Conservation (phyloP, 2,329 filamentous ascomycete species). For the Claviceps sp. region DNA sequence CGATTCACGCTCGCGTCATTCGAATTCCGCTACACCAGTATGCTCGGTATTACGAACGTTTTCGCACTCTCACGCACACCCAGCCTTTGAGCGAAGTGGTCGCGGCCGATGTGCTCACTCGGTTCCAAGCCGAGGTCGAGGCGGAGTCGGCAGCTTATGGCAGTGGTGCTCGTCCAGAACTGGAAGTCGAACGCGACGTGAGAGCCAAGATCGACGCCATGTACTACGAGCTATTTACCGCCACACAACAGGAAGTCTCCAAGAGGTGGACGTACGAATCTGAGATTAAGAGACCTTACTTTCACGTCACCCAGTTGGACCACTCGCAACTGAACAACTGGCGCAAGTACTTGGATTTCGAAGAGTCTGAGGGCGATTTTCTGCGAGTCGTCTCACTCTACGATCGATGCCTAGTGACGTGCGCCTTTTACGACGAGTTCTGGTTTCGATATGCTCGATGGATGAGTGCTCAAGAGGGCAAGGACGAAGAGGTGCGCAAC, state of each 20-base stretch:
- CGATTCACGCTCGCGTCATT: slow-evolving; percentile 69
- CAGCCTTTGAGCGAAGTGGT: slow-evolving; percentile 63
- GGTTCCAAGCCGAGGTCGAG: slow-evolving; percentile 60
- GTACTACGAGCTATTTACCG: slow-evolving; percentile 69
- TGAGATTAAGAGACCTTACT: slow-evolving; percentile 91
- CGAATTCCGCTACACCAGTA: slow-evolving; percentile 93
- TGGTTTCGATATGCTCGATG: slow-evolving; percentile 95
- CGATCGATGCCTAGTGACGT: slow-evolving; percentile 84
- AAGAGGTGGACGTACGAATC: slow-evolving; percentile 93
- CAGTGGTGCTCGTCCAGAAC: slow-evolving; percentile 45
- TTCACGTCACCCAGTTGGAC: slow-evolving; percentile 88
- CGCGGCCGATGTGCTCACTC: slow-evolving; percentile 50
- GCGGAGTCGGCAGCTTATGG: slow-evolving; percentile 43
- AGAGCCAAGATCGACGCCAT: slow-evolving; percentile 66
- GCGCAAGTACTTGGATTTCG: slow-evolving; percentile 93
- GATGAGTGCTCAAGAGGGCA: slow-evolving; percentile 71
- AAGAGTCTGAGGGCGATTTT: slow-evolving; percentile 73
- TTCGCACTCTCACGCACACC: slow-evolving; percentile 60
- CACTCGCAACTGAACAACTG: slow-evolving; percentile 76
- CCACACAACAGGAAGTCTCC: slow-evolving; percentile 74
- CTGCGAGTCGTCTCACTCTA: slow-evolving; percentile 70
- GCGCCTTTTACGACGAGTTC: slow-evolving; percentile 92
- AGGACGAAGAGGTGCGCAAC: slow-evolving; percentile 80
- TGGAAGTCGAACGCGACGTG: slow-evolving; percentile 73
- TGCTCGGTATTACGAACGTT: slow-evolving; percentile 85